These are phyloP conservation scores for Rubroshorea leprosula DNA, from an alignment of 345 rosid genomes.

Conservation along the genomic window DNA sequence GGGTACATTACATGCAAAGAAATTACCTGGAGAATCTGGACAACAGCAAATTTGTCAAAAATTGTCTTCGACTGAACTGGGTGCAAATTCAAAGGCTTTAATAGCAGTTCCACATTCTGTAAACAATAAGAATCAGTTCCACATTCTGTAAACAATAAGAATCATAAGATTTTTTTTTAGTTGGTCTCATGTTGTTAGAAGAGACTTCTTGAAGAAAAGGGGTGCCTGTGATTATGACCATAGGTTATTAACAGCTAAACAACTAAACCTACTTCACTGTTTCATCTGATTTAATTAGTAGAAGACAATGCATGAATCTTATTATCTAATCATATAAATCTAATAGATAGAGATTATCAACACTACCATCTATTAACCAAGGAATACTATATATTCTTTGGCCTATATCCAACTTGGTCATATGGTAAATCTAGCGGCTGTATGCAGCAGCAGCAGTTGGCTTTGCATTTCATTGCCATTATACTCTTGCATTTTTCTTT, in stretches of 20 bases:
- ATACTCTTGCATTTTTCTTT: neutral
- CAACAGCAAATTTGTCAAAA: constrained; percentile 79
- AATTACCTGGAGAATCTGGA: constrained; percentile 81
- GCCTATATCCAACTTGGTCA: too few species aligned
- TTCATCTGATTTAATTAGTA: neutral
- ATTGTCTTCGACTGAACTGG: constrained; percentile 56
- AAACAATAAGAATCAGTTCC: too few species aligned
- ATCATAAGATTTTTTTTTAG: constrained; percentile 8
- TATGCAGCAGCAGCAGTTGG: too few species aligned
- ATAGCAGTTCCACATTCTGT: constrained; percentile 58
- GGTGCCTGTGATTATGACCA: too few species aligned
- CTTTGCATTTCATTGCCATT: too few species aligned
- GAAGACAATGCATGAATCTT: neutral
- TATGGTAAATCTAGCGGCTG: too few species aligned
- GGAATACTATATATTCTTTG: too few species aligned
- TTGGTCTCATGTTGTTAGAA: neutral
- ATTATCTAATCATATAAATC: neutral
- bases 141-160: too few species aligned
- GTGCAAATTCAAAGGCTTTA: constrained; percentile 56
- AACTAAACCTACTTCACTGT: constrained; percentile 5
- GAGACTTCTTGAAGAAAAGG: too few species aligned
- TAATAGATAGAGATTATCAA: neutral
- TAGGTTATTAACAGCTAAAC: neutral
- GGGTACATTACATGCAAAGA: constrained; percentile 5
- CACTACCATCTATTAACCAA: neutral